A percentile compares a stretch with the other conserved stretches of the same genome.
Conservation (phyloP, 2,329 filamentous ascomycete species). For the Monosporascus cannonballus region DNA sequence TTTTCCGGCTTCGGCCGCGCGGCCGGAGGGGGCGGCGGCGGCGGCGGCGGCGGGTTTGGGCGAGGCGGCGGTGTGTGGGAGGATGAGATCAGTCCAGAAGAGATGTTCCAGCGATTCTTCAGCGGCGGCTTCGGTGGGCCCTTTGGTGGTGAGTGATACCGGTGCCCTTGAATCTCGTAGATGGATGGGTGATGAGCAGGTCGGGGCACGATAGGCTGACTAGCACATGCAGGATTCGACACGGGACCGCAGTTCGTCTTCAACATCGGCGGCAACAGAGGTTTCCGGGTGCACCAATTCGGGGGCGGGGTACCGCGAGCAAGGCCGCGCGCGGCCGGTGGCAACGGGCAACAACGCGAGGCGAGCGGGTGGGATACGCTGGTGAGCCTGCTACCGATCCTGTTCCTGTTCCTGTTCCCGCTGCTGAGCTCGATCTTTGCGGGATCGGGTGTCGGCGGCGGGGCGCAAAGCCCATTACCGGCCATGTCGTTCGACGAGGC, state of each 20-base stretch:
- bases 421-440: conserved; percentile 76
- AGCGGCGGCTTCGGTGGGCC: conserved; percentile 64
- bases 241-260: conserved; percentile 87
- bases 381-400: conserved; percentile 74
- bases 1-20: conserved; percentile 51
- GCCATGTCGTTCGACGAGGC: conserved; percentile 70
- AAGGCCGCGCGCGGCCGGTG: conserved; percentile 60
- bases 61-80: conserved; percentile 65
- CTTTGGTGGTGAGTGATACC: conserved; percentile 48
- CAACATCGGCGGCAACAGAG: conserved; percentile 86
- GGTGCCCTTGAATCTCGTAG: neutral
- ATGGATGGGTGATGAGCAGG: conserved; percentile 5
- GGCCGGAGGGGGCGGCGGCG: conserved; percentile 29
- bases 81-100: conserved; percentile 91
- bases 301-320: conserved; percentile 72
- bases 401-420: conserved; percentile 83
- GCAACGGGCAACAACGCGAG: conserved; percentile 43
- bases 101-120: conserved; percentile 97
- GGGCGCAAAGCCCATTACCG: conserved; percentile 51
- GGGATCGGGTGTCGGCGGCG: conserved; percentile 27
- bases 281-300: conserved; percentile 92
- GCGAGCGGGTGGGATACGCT: conserved; percentile 53
- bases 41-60: conserved; percentile 31
- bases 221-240: conserved; percentile 50
- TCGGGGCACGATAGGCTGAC: neutral